Evolutionary conservation across 2,329 filamentous ascomycete species (phyloP), one percentile per base, ranked within the genome.

Genomic region (Lomentospora prolificans): DNA sequence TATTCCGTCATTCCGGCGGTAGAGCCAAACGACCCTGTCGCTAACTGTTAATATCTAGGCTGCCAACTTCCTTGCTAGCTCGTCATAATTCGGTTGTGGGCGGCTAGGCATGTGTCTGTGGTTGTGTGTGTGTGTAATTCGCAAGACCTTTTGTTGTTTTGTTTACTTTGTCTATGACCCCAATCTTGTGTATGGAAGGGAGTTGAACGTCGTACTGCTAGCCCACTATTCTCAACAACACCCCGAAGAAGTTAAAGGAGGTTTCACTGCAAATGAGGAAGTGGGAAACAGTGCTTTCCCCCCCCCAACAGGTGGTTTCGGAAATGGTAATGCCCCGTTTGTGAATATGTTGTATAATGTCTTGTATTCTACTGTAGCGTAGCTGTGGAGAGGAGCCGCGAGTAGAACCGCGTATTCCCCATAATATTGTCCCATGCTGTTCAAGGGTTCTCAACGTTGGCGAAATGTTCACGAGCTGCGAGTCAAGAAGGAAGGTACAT

Each of bases 61-160:
- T 54, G 79, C 79, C 60, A 80, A 82, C 64, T 72, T 72, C 61
- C 71, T 82, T 59, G 78, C 79, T 46, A 80, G 69, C 66, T 76
- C 79, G 64, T 80, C 78, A 58, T 81, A 65, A 58, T 10, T 9
- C 4, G 31, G 33, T 24, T n/a, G n/a, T n/a, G n/a, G n/a, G n/a
- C n/a, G n/a, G n/a, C n/a, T n/a, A n/a, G n/a, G n/a, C n/a, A n/a
- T n/a, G n/a, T n/a, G n/a, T n/a, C n/a, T n/a, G n/a, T n/a, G n/a
- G n/a, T n/a, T n/a, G n/a, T n/a, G n/a, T n/a, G n/a, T n/a, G n/a
- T n/a, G n/a, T n/a, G n/a, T 33, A 33, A 33, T 33, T 33, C 30
- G 6, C 30, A 33, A 33, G 30, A n/a, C n/a, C 44, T 14, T 19
- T 25, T 22, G 10, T 25, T 25, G 22, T 22, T 36, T 39, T 4